Conservation (phyloP, 495 filamentous ascomycete species). For the Jackrogersella minutella region DNA sequence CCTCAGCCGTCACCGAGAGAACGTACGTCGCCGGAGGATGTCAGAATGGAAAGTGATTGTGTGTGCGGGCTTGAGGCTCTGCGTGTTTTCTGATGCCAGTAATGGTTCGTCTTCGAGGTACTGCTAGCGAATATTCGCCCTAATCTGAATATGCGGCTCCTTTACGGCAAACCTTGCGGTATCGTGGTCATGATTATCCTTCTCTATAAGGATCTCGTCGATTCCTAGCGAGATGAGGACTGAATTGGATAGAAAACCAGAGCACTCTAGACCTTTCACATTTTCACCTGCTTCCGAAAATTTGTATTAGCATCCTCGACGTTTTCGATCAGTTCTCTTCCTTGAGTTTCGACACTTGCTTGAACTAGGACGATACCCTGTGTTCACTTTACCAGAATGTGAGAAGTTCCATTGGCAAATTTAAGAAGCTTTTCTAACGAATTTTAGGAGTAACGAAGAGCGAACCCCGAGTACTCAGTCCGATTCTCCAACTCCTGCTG, state of each 20-base stretch:
- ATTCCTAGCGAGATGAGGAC: conserved; percentile 10
- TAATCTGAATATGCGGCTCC: conserved; percentile 1
- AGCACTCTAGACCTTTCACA: neutral
- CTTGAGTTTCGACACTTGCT: neutral
- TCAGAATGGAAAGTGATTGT: neutral
- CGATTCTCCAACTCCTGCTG: too few relatives aligned
- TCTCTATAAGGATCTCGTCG: conserved; percentile 23
- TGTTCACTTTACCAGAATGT: conserved; percentile 13
- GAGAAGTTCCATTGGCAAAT: neutral
- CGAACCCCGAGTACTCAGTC: neutral
- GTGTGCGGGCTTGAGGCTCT: conserved; percentile 21
- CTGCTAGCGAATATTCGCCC: conserved; percentile 1
- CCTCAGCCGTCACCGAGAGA: conserved; percentile 31
- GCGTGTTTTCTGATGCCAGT: conserved; percentile 7
- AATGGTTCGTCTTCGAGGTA: neutral
- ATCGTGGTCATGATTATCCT: neutral
- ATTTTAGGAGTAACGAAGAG: conserved; percentile 19
- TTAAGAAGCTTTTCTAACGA: neutral
- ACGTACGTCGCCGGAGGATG: conserved; percentile 13
- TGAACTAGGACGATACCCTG: neutral
- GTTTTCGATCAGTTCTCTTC: neutral
- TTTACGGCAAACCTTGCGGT: neutral
- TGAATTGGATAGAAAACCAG: conserved; percentile 5
- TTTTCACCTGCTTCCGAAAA: neutral
- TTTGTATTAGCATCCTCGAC: neutral